phyloP scores from a whole-genome alignment of 805 yeast genomes.

The Lachancea fermentati region DNA sequence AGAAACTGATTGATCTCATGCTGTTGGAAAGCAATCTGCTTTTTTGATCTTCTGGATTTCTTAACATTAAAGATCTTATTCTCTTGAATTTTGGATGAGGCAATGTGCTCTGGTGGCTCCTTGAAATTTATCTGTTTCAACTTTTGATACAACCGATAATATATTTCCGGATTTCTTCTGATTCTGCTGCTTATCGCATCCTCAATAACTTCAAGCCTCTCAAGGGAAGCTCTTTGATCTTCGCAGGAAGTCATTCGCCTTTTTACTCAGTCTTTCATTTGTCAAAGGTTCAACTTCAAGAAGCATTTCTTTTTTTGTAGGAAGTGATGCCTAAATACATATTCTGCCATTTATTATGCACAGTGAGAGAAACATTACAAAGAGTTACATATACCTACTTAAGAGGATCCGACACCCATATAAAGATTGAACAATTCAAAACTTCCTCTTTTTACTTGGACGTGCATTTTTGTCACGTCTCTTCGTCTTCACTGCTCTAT shows the following conservation, averaged over 20 bases:
- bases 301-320: neutral
- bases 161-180: constrained; percentile 52
- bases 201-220: constrained; percentile 71
- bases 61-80: constrained; percentile 30
- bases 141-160: constrained; percentile 30
- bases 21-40: constrained; percentile 54
- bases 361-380: too few species aligned
- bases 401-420: too few species aligned
- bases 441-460: constrained; percentile 46
- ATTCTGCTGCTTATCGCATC: constrained; percentile 58
- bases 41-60: constrained; percentile 38
- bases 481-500: constrained; percentile 63
- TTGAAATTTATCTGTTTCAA: constrained; percentile 3
- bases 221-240: constrained; percentile 36
- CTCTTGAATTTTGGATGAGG: constrained; percentile 12
- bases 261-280: too few species aligned
- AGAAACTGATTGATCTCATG: constrained; percentile 58
- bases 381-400: too few species aligned
- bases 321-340: too few species aligned
- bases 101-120: constrained; percentile 15
- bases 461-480: constrained; percentile 82
- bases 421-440: constrained; percentile 8
- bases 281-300: too few species aligned
- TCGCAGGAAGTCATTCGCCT: constrained; percentile 30
- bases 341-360: too few species aligned